A percentile compares a stretch with the other conserved stretches of the same genome.
phyloP scores from a whole-genome alignment of 495 filamentous ascomycete species.

The Sphaerosporella brunnea region DNA sequence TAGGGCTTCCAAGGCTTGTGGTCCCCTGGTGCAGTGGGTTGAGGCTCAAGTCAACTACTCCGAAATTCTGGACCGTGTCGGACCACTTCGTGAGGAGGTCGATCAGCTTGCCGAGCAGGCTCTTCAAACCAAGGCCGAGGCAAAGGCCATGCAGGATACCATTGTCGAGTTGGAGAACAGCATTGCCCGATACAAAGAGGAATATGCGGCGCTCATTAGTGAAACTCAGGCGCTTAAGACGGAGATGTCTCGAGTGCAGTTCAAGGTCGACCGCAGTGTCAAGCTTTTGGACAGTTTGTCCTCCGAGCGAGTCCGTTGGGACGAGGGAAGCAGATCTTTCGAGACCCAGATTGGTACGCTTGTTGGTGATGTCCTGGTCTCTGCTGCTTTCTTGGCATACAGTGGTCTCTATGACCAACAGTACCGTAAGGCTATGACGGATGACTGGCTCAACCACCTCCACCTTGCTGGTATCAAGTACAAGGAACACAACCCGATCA shows the following conservation, averaged over 20 bases:
- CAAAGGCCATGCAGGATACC: conserved; percentile 74
- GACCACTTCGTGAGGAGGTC: conserved; percentile 83
- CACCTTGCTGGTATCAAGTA: conserved; percentile 73
- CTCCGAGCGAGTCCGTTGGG: conserved; percentile 83
- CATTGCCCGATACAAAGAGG: conserved; percentile 89
- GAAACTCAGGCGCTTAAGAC: conserved; percentile 94
- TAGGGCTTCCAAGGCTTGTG: conserved; percentile 88
- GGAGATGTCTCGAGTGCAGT: conserved; percentile 89
- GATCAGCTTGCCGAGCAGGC: conserved; percentile 69
- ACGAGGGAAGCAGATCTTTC: conserved; percentile 91
- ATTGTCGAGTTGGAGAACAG: conserved; percentile 70
- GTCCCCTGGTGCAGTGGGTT: conserved; percentile 93
- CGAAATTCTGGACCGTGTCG: conserved; percentile 86
- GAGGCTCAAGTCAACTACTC: conserved; percentile 94
- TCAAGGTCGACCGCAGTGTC: conserved; percentile 93
- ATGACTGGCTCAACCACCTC: conserved; percentile 90
- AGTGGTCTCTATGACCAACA: conserved; percentile 95
- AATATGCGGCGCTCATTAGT: conserved; percentile 90
- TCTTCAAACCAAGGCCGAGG: conserved; percentile 82
- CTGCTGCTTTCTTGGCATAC: conserved; percentile 94
- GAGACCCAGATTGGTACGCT: conserved; percentile 94
- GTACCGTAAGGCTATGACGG: conserved; percentile 90
- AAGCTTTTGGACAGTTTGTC: conserved; percentile 85
- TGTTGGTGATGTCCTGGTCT: conserved; percentile 84
- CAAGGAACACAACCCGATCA: conserved; percentile 86